Evolutionary conservation across 352 stramenopile genomes (phyloP).

Genomic region (Pythium brachiatum): DNA sequence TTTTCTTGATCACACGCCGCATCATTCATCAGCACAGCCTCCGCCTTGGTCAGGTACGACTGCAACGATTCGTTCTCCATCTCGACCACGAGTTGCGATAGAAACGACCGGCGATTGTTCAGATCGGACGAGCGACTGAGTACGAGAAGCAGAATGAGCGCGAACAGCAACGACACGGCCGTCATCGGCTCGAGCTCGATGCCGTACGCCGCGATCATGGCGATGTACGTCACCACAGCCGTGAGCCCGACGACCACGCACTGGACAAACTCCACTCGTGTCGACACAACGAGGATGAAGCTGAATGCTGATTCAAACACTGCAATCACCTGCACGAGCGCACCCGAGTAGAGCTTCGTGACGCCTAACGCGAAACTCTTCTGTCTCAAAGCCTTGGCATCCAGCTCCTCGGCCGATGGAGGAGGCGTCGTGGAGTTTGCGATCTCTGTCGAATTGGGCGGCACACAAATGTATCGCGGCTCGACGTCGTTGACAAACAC

Average conservation of each 20-base stretch:
- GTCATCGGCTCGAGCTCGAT: constrained; percentile 71
- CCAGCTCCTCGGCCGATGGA: constrained; percentile 30
- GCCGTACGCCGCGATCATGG: constrained; percentile 50
- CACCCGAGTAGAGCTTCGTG: constrained; percentile 52
- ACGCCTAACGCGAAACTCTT: constrained; percentile 33
- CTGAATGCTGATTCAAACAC: constrained; percentile 73
- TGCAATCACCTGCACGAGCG: constrained; percentile 61
- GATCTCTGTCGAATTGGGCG: constrained; percentile 33
- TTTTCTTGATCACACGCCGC: constrained; percentile 69
- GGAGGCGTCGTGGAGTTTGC: constrained; percentile 26
- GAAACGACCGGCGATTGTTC: constrained; percentile 76
- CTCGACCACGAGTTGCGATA: constrained; percentile 81
- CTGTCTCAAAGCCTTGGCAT: constrained; percentile 13
- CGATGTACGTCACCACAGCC: constrained; percentile 52
- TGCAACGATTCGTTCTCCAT: constrained; percentile 85
- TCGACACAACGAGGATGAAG: constrained; percentile 81
- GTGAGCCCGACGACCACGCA: constrained; percentile 68
- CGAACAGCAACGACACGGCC: constrained; percentile 55
- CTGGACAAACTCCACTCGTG: constrained; percentile 87
- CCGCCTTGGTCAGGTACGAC: constrained; percentile 72
- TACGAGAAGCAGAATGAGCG: constrained; percentile 69
- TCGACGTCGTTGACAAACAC: constrained; percentile 42
- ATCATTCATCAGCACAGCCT: constrained; percentile 82
- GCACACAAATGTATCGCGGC: constrained; percentile 35
- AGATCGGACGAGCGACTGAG: constrained; percentile 77